phyloP scores from a whole-genome alignment of 352 stramenopile genomes.

The Phytophthora pisi region DNA sequence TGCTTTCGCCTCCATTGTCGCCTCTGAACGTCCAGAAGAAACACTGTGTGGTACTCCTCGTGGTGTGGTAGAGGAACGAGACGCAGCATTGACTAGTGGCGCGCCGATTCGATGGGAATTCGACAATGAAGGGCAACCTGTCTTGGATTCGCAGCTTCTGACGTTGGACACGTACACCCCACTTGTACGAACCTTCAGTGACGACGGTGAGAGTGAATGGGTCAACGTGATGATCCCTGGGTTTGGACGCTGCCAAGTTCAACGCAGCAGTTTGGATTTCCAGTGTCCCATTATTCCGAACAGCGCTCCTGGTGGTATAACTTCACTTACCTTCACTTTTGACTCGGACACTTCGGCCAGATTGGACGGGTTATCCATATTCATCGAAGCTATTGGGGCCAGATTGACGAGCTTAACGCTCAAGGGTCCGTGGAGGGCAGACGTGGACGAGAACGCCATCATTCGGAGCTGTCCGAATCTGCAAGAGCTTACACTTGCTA shows the following conservation, averaged over 20 bases:
- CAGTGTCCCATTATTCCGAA: no score
- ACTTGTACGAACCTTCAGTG: background rate
- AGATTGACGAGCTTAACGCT: background rate
- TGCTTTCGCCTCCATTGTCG: background rate
- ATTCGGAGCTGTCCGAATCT: background rate
- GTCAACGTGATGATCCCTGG: background rate
- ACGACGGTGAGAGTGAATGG: background rate
- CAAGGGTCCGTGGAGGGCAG: background rate
- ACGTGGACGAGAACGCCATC: background rate
- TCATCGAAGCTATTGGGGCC: background rate
- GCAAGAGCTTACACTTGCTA: background rate
- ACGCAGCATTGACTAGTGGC: no score
- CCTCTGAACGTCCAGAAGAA: background rate
- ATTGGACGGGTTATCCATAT: background rate
- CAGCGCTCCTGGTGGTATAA: background rate
- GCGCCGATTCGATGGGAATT: no score
- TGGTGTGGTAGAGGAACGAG: background rate
- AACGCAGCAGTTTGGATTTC: background rate
- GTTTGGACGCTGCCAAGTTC: background rate
- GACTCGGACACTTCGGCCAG: background rate
- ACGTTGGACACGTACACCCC: background rate
- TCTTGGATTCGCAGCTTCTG: background rate
- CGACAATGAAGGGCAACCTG: no score
- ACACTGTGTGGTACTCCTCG: background rate
- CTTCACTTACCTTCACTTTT: background rate